phyloP scores from a whole-genome alignment of 2,329 filamentous ascomycete genomes.

The Berkeleyomyces basicola region DNA sequence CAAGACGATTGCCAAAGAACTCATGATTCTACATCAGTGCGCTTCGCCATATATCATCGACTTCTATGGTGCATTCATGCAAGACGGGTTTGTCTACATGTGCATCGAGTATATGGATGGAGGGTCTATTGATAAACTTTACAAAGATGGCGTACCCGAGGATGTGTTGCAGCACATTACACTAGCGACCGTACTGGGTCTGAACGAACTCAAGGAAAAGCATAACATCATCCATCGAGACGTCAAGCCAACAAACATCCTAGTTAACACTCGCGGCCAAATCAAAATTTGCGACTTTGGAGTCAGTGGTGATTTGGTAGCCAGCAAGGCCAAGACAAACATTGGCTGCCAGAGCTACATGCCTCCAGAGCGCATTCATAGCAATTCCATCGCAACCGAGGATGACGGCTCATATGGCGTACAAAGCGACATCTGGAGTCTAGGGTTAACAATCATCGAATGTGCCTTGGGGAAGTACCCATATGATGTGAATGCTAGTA shows the following conservation, averaged over 20 bases:
- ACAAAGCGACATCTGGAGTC: constrained; percentile 94
- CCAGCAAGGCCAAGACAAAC: constrained; percentile 95
- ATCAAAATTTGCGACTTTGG: constrained; percentile 99
- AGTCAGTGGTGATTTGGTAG: constrained; percentile 88
- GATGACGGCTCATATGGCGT: constrained; percentile 80
- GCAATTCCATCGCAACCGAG: constrained; percentile 33
- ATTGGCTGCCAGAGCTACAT: constrained; percentile 99
- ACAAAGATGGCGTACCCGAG: constrained; percentile 79
- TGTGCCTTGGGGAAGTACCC: constrained; percentile 90
- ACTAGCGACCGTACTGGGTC: constrained; percentile 71
- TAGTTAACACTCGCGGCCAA: constrained; percentile 76
- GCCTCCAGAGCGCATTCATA: constrained; percentile 80
- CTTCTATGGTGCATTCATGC: constrained; percentile 97
- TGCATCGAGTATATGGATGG: constrained; percentile 99
- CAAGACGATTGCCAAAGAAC: constrained; percentile 89
- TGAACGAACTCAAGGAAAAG: constrained; percentile 89
- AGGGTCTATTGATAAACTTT: constrained; percentile 92
- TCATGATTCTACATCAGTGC: constrained; percentile 90
- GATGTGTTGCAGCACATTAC: constrained; percentile 79
- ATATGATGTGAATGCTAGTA: constrained; percentile 96
- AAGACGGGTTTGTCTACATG: constrained; percentile 96
- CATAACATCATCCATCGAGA: constrained; percentile 99
- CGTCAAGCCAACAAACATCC: constrained; percentile 97
- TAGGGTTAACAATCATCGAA: constrained; percentile 88
- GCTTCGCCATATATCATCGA: constrained; percentile 94